phyloP scores from a whole-genome alignment of 306 rosid genomes.

The Bauhinia variegata region DNA sequence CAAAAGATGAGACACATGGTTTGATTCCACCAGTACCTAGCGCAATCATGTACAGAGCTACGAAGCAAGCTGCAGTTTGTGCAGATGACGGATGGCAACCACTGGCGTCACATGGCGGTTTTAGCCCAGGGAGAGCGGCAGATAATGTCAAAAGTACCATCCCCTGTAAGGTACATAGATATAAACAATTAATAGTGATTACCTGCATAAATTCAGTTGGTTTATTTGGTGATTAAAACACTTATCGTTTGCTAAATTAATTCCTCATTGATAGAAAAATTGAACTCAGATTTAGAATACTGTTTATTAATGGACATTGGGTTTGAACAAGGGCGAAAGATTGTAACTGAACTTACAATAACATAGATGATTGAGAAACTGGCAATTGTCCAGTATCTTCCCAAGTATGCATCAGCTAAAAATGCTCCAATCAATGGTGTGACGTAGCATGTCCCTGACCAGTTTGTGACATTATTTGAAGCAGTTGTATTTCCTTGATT shows the following conservation, averaged over 20 bases:
- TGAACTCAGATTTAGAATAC: not conserved
- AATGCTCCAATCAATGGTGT: constrained; percentile 93
- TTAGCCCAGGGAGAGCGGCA: constrained; percentile 63
- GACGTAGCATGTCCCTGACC: constrained; percentile 84
- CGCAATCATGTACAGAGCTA: constrained; percentile 78
- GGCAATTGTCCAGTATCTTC: constrained; percentile 97
- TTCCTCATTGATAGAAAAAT: constrained; percentile 3
- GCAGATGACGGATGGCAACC: constrained; percentile 58
- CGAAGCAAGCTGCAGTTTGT: constrained; percentile 51
- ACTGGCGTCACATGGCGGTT: constrained; percentile 52
- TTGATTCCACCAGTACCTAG: constrained; percentile 89
- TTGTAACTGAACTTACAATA: constrained; percentile 53
- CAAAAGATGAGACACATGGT: constrained; percentile 88
- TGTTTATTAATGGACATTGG: constrained; percentile 1
- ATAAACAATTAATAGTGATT: constrained; percentile 6
- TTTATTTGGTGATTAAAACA: not conserved
- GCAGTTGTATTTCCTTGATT: constrained; percentile 66
- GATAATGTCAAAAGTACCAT: constrained; percentile 68
- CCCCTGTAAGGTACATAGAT: constrained; percentile 43
- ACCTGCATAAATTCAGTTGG: not conserved
- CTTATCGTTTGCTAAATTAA: not conserved
- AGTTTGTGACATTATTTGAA: constrained; percentile 68
- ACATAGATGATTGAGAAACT: constrained; percentile 66
- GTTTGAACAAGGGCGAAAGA: not conserved
- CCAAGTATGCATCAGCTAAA: constrained; percentile 87